Evolutionary conservation across 768 basidiomycete species (phyloP).

Genomic region (Xerocomus potaroensis): DNA sequence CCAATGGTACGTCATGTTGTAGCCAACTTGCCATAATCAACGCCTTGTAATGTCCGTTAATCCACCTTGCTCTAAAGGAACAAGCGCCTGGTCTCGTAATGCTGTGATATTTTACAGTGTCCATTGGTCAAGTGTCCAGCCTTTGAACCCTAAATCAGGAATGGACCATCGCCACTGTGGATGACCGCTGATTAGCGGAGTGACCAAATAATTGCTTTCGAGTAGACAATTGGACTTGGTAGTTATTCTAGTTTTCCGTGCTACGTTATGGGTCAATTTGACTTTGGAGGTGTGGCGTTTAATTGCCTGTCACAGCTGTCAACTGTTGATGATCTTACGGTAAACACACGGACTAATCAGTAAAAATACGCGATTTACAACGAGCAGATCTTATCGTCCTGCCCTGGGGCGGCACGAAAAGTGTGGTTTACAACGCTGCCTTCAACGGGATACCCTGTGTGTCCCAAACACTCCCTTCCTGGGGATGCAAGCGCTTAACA

Average conservation of each 20-base stretch:
- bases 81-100: conserved; percentile 11
- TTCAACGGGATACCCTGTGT: neutral
- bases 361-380: neutral
- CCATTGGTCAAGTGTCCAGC: neutral
- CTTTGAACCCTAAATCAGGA: conserved; percentile 1
- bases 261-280: conserved; percentile 9
- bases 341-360: neutral
- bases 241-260: neutral
- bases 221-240: conserved; percentile 1
- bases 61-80: conserved; percentile 10
- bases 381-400: conserved; percentile 1
- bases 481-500: conserved; percentile 48
- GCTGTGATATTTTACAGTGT: conserved; percentile 2
- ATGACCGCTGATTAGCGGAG: neutral
- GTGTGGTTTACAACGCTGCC: conserved; percentile 8
- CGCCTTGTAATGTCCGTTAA: conserved; percentile 25
- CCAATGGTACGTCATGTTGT: conserved; percentile 15
- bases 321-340: neutral
- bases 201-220: neutral
- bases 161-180: conserved; percentile 1
- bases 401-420: neutral
- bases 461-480: conserved; percentile 57
- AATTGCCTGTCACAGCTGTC: conserved; percentile 9
- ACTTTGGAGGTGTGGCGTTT: conserved; percentile 23
- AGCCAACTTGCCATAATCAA: conserved; percentile 12